Evolutionary conservation across 2,329 filamentous ascomycete species (phyloP).

Genomic region (Trichoderma breve): DNA sequence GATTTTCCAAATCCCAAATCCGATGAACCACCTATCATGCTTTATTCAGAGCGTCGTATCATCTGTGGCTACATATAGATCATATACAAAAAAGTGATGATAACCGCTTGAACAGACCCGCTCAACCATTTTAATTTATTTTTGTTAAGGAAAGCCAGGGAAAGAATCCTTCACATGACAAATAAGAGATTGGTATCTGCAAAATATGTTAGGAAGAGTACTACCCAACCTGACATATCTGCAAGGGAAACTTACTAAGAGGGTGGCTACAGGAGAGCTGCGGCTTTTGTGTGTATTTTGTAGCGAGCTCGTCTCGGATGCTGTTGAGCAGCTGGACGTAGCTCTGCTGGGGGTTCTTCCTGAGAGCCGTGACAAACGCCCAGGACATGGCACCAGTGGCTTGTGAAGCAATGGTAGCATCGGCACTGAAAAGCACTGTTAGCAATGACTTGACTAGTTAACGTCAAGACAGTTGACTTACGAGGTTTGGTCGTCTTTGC

Average conservation of each 20-base stretch:
- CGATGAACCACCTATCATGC: neutral
- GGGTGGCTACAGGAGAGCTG: conserved; percentile 97
- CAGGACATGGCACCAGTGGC: conserved; percentile 98
- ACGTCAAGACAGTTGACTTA: conserved; percentile 47
- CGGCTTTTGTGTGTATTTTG: conserved; percentile 90
- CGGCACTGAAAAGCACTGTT: conserved; percentile 58
- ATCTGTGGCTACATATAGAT: neutral
- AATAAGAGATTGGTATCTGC: conserved; percentile 62
- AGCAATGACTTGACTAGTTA: neutral
- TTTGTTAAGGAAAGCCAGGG: conserved; percentile 4
- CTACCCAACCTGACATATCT: conserved; percentile 20
- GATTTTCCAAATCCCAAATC: neutral
- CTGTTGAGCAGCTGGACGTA: conserved; percentile 96
- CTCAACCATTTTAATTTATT: neutral
- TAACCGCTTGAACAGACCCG: neutral
- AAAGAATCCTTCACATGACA: conserved; percentile 50
- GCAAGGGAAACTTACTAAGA: conserved; percentile 64
- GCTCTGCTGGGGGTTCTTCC: conserved; percentile 97
- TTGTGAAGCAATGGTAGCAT: conserved; percentile 85
- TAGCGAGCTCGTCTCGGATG: conserved; percentile 86
- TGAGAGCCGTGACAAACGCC: conserved; percentile 89
- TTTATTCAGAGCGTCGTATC: conserved; percentile 5
- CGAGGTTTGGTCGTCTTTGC: conserved; percentile 95
- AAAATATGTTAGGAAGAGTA: conserved; percentile 24
- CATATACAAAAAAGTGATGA: conserved; percentile 22